A percentile compares a stretch with the other conserved stretches of the same genome.
phyloP scores from a whole-genome alignment of 208 protist genomes.

The Trypanosoma scelopori region DNA sequence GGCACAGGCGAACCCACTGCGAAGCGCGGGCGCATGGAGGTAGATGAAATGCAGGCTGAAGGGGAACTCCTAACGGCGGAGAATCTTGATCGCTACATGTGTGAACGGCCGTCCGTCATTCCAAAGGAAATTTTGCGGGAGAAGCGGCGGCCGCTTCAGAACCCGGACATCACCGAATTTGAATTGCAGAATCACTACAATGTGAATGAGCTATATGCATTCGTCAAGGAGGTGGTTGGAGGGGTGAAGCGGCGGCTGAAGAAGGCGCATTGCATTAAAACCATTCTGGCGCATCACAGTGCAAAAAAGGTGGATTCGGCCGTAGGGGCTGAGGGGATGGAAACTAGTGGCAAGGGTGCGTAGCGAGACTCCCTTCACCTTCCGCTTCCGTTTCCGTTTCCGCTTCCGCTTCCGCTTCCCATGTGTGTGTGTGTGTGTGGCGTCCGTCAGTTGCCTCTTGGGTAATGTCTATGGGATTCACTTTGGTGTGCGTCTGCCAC shows the following conservation, averaged over 20 bases:
- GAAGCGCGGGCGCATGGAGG: slow-evolving; percentile 19
- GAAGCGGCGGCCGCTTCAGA: slow-evolving; percentile 41
- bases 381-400: too few species aligned
- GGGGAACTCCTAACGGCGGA: slow-evolving; percentile 72
- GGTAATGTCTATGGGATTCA: neutral
- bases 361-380: neutral
- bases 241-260: slow-evolving; percentile 1
- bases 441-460: neutral
- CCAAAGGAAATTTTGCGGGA: slow-evolving; percentile 57
- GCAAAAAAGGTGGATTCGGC: neutral
- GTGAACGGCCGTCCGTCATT: slow-evolving; percentile 51
- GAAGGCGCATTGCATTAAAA: slow-evolving; percentile 18
- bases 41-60: slow-evolving; percentile 31
- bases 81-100: slow-evolving; percentile 77
- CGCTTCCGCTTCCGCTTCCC: too few species aligned
- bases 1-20: neutral
- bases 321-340: neutral
- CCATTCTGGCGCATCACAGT: slow-evolving; percentile 26
- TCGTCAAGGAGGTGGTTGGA: slow-evolving; percentile 41
- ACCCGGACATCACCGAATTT: slow-evolving; percentile 63
- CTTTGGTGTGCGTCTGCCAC: neutral
- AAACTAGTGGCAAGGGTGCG: neutral
- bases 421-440: too few species aligned
- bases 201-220: slow-evolving; percentile 46
- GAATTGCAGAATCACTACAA: slow-evolving; percentile 86